A percentile compares a stretch with the other conserved stretches of the same genome.
Conservation (phyloP, 306 rosid genomes). For the Cucurbita maxima region DNA sequence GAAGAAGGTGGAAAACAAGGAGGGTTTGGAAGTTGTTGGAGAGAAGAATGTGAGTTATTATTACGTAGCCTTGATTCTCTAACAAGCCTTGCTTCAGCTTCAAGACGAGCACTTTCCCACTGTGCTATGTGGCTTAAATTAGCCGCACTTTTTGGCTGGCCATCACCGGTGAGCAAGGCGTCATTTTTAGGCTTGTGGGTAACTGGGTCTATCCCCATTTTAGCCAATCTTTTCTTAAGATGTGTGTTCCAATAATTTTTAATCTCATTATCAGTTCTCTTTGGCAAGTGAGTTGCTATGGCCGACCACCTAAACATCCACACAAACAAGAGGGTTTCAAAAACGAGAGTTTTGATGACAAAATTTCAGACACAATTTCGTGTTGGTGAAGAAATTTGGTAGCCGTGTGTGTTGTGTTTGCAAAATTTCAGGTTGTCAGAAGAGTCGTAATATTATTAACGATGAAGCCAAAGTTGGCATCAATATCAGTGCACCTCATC, state of each 20-base stretch:
- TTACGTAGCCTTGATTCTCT: slow-evolving; percentile 58
- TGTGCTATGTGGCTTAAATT: slow-evolving; percentile 97
- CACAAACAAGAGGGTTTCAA: slow-evolving; percentile 11
- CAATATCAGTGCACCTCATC: neutral
- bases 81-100: slow-evolving; percentile 92
- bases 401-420: too few relatives aligned
- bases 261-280: slow-evolving; percentile 91
- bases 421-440: too few relatives aligned
- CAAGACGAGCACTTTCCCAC: slow-evolving; percentile 98
- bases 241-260: slow-evolving; percentile 98
- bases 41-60: slow-evolving; percentile 35
- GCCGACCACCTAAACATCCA: slow-evolving; percentile 81
- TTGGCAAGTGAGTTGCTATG: slow-evolving; percentile 94
- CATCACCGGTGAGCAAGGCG: slow-evolving; percentile 40
- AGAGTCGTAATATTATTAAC: too few relatives aligned
- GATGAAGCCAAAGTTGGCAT: too few relatives aligned
- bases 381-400: too few relatives aligned
- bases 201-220: slow-evolving; percentile 93
- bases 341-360: neutral
- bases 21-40: slow-evolving; percentile 20
- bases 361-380: too few relatives aligned
- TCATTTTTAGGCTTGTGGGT: slow-evolving; percentile 93
- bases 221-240: slow-evolving; percentile 80
- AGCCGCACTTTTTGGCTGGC: slow-evolving; percentile 72
- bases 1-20: slow-evolving; percentile 19